Percentiles rank a stretch among this genome's conserved stretches.
Conservation (phyloP, 176 grass and related monocot species). For the Hyparrhenia diplandra region DNA sequence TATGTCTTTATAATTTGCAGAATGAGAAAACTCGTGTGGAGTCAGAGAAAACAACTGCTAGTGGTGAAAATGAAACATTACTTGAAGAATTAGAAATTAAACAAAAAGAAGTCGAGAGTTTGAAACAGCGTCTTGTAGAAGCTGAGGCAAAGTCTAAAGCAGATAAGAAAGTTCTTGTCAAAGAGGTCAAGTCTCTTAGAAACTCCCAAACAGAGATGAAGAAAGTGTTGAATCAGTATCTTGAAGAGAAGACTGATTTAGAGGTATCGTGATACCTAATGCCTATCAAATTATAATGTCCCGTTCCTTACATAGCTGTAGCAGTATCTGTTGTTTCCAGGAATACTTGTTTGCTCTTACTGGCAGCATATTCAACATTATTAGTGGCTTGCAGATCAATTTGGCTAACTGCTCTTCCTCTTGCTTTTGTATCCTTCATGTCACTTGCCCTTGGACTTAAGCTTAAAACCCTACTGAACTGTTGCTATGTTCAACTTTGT, state of each 20-base stretch:
- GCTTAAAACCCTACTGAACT: not conserved
- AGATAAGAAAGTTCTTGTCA: conserved; percentile 92
- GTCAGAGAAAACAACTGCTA: conserved; percentile 53
- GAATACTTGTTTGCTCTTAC: conserved; percentile 7
- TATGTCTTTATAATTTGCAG: conserved; percentile 37
- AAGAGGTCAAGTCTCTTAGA: conserved; percentile 91
- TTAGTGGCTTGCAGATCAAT: conserved; percentile 5
- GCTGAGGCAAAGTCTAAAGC: conserved; percentile 86
- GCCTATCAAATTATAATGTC: not conserved
- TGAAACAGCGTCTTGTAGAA: conserved; percentile 66
- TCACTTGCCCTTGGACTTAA: not conserved
- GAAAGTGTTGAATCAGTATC: conserved; percentile 58
- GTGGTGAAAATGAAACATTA: conserved; percentile 67
- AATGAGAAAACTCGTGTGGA: conserved; percentile 67
- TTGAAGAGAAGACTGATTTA: conserved; percentile 84
- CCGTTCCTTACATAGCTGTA: not conserved
- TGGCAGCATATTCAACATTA: conserved; percentile 23
- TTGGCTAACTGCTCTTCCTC: not conserved
- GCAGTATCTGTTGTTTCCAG: not conserved
- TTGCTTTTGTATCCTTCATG: not conserved
- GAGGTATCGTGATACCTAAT: conserved; percentile 48
- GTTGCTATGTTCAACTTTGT: not conserved
- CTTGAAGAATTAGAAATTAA: conserved; percentile 66
- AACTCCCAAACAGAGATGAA: conserved; percentile 87
- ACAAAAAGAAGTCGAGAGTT: conserved; percentile 61